A percentile compares a stretch with the other conserved stretches of the same genome.
These are phyloP conservation scores for Cantharellus cinnabarinus DNA, from an alignment of 768 basidiomycete genomes.

Conservation along the genomic window DNA sequence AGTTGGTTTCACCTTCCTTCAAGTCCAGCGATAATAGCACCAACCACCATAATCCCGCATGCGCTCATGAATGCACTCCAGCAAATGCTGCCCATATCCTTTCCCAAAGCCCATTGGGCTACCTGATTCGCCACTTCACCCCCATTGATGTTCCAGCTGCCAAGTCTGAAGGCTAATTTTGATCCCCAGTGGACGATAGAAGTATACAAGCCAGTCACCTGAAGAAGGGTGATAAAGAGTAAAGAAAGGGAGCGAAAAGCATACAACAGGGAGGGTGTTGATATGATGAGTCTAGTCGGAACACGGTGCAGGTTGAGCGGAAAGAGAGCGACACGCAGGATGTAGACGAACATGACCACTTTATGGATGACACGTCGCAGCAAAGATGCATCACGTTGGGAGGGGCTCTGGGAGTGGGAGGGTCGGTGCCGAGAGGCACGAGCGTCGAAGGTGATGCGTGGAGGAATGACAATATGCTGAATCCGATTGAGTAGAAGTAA, in stretches of 20 bases:
- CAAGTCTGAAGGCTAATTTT: too few species aligned
- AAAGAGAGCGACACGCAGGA: constrained; percentile 25
- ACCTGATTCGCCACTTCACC: constrained; percentile 11
- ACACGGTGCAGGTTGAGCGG: constrained; percentile 45
- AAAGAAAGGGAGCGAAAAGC: constrained; percentile 34
- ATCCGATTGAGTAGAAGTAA: constrained; percentile 53
- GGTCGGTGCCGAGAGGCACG: constrained; percentile 16
- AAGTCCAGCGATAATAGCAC: constrained; percentile 44
- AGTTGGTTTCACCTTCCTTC: constrained; percentile 25
- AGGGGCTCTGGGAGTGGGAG: constrained; percentile 9
- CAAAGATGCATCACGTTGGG: neutral
- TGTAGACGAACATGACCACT: constrained; percentile 7
- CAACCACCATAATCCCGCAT: constrained; percentile 42
- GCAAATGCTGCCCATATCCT: constrained; percentile 42
- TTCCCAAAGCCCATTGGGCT: constrained; percentile 25
- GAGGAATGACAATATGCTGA: constrained; percentile 57
- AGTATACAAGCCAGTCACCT: constrained; percentile 23
- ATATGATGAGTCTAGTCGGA: constrained; percentile 34
- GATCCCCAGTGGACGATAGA: neutral
- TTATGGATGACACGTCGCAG: constrained; percentile 7
- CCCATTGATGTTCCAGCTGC: neutral
- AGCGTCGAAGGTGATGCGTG: constrained; percentile 10
- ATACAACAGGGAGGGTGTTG: constrained; percentile 43
- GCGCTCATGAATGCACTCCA: constrained; percentile 56
- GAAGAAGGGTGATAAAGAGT: constrained; percentile 39